A percentile compares a stretch with the other conserved stretches of the same genome.
These are phyloP conservation scores for Petasospora rhodanensis DNA, from an alignment of 1,139 yeast species.

Conservation along the genomic window DNA sequence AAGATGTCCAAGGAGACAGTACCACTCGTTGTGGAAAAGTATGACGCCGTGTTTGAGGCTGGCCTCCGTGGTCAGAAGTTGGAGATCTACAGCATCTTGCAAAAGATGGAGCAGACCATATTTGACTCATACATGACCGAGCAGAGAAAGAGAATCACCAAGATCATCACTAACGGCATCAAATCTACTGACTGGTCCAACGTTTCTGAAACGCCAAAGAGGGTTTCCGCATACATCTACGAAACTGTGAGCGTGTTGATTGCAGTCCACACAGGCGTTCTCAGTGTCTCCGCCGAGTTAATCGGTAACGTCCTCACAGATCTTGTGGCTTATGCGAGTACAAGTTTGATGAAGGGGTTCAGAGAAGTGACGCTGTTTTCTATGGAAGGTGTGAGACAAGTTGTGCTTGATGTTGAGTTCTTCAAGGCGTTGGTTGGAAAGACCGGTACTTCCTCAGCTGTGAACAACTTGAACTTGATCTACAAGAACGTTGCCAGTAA, in stretches of 20 bases:
- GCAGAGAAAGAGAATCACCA: slow-evolving; percentile 44
- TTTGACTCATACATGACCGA: slow-evolving; percentile 47
- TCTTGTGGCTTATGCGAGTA: slow-evolving; percentile 42
- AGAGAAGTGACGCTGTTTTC: slow-evolving; percentile 34
- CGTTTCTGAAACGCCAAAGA: slow-evolving; percentile 32
- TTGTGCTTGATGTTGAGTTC: slow-evolving; percentile 35
- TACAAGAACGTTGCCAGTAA: slow-evolving; percentile 16
- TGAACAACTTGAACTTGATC: slow-evolving; percentile 19
- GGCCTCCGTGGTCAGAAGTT: slow-evolving; percentile 35
- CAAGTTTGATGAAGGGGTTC: slow-evolving; percentile 38
- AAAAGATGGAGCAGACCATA: slow-evolving; percentile 46
- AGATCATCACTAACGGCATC: slow-evolving; percentile 45
- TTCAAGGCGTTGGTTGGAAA: slow-evolving; percentile 28
- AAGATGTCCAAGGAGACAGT: slow-evolving; percentile 40
- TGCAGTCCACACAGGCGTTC: slow-evolving; percentile 47
- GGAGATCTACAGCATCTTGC: slow-evolving; percentile 40
- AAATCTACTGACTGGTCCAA: slow-evolving; percentile 43
- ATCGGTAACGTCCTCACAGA: slow-evolving; percentile 41
- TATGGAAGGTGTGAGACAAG: slow-evolving; percentile 32
- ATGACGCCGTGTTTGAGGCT: slow-evolving; percentile 45
- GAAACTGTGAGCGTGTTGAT: slow-evolving; percentile 49
- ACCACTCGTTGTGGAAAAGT: slow-evolving; percentile 43
- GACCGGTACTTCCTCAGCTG: slow-evolving; percentile 13
- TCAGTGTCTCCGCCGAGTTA: slow-evolving; percentile 42
- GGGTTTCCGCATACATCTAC: slow-evolving; percentile 45